Base-by-base conservation (phyloP, 1,139 yeast genomes). In the Yamadazyma triangularis region DNA sequence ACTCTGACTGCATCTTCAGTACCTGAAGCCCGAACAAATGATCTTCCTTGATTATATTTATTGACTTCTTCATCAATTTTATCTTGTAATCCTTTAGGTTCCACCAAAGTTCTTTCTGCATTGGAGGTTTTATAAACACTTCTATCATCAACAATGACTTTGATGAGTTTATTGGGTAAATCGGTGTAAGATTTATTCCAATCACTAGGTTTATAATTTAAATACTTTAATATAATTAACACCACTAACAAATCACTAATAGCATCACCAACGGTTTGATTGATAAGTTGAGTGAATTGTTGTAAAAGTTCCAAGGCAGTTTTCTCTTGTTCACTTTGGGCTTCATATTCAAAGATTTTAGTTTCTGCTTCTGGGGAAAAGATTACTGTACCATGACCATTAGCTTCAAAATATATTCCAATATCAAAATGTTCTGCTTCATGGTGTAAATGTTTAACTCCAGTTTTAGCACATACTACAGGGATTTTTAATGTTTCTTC, bases 241-340 rank as follows among this genome's bases (percentile, higher is more conserved):
- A 91, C 88, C 4, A 83, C 77, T 39, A 91, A 61, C 54, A 91
- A 66, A 53, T 93, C 98, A 13, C 95, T 79, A 33, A 93, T 79
- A 4, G 98, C 95, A 55, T 91, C 99, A 24, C 99, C 99, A 7
- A 91, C 97, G 1, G 97, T 84, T 57, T 91, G 98, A 58, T 91
- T 91, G 51, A 91, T 86, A 44, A 91, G 66, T 35, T 77, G 72
- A 25, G 84, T 69, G 38, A 86, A 70, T 11, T 73, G 66, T 40
- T 68, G 61, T 40, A 86, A 61, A 1, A 79, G 63, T 32, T 62
- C 58, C 27, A 79, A 58, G 2, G 87, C 77, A 15, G 42, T 34
- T 9, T 28, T 35, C 27, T 69, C 70, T 24, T 50, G 44, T 7
- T 55, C 56, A 11, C 42, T 36, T 8, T 34, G 33, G 2, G 55